Evolutionary conservation across 1,284 basidiomycete genomes (phyloP), one percentile per base, ranked within the genome.

Genomic region (Tilletiopsis washingtonensis): DNA sequence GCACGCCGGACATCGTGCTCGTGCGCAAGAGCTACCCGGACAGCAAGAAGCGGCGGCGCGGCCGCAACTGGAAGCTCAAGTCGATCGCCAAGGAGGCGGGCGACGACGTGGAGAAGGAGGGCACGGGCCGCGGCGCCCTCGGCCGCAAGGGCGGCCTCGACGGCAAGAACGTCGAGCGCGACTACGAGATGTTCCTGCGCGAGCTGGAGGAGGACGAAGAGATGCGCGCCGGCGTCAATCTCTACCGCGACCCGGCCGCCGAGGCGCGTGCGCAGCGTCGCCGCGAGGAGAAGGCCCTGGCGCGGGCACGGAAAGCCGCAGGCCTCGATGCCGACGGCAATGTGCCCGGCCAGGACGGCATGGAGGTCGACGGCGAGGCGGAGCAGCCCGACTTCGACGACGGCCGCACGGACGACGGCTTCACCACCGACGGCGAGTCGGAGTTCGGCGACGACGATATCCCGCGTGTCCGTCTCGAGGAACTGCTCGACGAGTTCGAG

Each of bases 181-280:
- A 97, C 72, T 98, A 97, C 74, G 93, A 97, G 77, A 66, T 89
- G 56, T 98, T 98, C 82, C 77, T 98, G 75, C 81, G 88, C 45
- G 91, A 97, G 67, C 76, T 98, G 51, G 93, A 97, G 75, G 93
- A 98, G 75, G 93, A 98, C 76, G 84, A 86, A 45, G 93, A 97
- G 78, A 78, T 97, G 79, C 82, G 93, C 45, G 80, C 81, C 15
- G 83, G 82, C 15, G 84, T 98, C 67, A 94, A 97, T 75, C 68
- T 98, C 50, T 98, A 91, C 49, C 53, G 69, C 78, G 86, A 85
- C 76, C 77, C 81, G 15, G 67, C 57, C 52, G 57, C 54, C 24
- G 64, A 62, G 32, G 70, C 67, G 53, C 58, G 56, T 15, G 51
- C 19, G 47, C 41, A 41, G 66, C 62, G 55, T 15, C 77, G 78